Evolutionary conservation across 805 yeast species (phyloP).

Genomic region (Blastobotrys terrestris): DNA sequence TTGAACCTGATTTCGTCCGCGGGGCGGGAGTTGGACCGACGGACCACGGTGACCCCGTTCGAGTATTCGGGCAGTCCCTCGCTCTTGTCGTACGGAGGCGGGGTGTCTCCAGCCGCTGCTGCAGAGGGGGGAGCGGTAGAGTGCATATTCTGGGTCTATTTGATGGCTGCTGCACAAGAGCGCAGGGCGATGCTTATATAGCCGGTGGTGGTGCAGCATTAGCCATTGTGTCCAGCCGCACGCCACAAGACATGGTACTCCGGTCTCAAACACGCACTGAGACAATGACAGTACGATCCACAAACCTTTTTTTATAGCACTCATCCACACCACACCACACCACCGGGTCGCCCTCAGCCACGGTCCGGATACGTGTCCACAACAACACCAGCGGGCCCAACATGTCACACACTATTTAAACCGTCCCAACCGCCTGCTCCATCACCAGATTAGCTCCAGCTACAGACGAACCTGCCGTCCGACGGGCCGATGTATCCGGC

Average conservation of each 20-base stretch:
- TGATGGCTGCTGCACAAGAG: too few relatives aligned
- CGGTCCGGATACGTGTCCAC: neutral
- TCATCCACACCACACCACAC: too few relatives aligned
- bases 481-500: too few relatives aligned
- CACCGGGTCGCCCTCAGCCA: neutral
- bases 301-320: neutral
- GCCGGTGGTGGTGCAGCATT: too few relatives aligned
- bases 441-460: too few relatives aligned
- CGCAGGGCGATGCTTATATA: neutral
- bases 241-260: neutral
- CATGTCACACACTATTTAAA: too few relatives aligned
- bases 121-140: too few relatives aligned
- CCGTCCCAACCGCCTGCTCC: too few relatives aligned
- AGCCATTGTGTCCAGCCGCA: neutral
- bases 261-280: neutral
- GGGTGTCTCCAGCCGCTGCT: too few relatives aligned
- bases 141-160: too few relatives aligned
- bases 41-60: neutral
- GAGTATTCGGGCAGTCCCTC: neutral
- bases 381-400: neutral
- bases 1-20: neutral
- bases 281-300: neutral
- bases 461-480: too few relatives aligned
- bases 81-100: neutral
- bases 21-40: neutral